phyloP scores from a whole-genome alignment of 2,329 filamentous ascomycete genomes.

The Stenocarpella maydis region DNA sequence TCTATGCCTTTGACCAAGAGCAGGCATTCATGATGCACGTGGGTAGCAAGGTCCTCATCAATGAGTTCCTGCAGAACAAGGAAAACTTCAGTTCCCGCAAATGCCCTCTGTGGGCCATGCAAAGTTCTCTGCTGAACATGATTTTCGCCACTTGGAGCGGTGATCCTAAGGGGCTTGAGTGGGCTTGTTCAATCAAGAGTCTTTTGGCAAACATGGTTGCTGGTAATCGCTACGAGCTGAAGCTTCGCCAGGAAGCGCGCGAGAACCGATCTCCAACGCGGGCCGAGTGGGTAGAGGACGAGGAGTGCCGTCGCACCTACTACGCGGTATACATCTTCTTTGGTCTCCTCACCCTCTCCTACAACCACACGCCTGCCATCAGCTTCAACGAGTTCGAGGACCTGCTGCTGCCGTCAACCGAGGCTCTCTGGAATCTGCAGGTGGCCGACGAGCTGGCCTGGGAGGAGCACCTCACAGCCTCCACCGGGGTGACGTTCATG shows the following conservation, averaged over 20 bases:
- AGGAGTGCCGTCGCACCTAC: constrained; percentile 95
- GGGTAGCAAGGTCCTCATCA: constrained; percentile 95
- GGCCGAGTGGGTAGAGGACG: constrained; percentile 94
- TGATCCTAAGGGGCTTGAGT: constrained; percentile 95
- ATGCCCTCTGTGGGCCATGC: constrained; percentile 98
- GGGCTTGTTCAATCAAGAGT: constrained; percentile 99
- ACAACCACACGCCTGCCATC: constrained; percentile 97
- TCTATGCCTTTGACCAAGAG: constrained; percentile 97
- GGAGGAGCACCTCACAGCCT: constrained; percentile 78
- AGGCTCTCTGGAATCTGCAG: constrained; percentile 92
- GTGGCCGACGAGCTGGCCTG: constrained; percentile 81
- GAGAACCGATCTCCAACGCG: constrained; percentile 78
- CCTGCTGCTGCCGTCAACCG: constrained; percentile 88
- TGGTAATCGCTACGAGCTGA: constrained; percentile 94
- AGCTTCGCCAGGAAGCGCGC: constrained; percentile 89
- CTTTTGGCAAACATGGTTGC: constrained; percentile 98
- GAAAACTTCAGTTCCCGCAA: constrained; percentile 98
- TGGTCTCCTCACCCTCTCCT: constrained; percentile 90
- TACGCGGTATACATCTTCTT: constrained; percentile 99
- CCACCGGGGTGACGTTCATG: constrained; percentile 84
- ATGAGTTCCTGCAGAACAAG: constrained; percentile 97
- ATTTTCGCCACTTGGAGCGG: constrained; percentile 99
- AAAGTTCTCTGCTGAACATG: constrained; percentile 97
- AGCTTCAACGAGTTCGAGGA: constrained; percentile 98
- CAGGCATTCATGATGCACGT: constrained; percentile 98